phyloP scores from a whole-genome alignment of 306 rosid genomes.

The Corylus heterophylla region DNA sequence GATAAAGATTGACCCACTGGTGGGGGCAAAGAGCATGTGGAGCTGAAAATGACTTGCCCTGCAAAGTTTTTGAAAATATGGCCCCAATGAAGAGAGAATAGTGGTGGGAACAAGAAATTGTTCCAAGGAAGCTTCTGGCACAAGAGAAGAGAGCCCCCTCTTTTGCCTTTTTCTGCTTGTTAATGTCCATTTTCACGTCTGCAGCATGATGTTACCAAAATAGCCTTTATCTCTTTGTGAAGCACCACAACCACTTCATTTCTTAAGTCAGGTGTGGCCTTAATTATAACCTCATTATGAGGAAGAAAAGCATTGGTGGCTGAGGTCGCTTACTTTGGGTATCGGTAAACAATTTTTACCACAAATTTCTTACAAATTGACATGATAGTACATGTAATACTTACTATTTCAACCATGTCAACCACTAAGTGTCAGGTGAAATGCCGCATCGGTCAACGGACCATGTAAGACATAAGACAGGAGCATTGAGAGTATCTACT shows the following conservation, averaged over 20 bases:
- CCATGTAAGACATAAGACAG: neutral
- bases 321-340: neutral
- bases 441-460: too few species aligned
- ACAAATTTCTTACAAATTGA: too few species aligned
- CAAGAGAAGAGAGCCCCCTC: conserved; percentile 11
- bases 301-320: neutral
- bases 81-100: neutral
- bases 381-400: too few species aligned
- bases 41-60: neutral
- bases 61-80: neutral
- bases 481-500: neutral
- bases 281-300: neutral
- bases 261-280: conserved; percentile 1
- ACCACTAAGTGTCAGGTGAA: too few species aligned
- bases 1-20: neutral
- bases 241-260: conserved; percentile 38
- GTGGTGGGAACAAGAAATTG: neutral
- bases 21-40: neutral
- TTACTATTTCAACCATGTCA: too few species aligned
- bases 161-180: conserved; percentile 27
- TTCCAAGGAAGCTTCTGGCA: conserved; percentile 1
- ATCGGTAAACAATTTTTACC: too few species aligned
- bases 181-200: conserved; percentile 27
- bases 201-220: conserved; percentile 5
- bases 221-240: conserved; percentile 13